Conservation (phyloP, 352 stramenopile genomes). For the Phytophthora citrophthora region DNA sequence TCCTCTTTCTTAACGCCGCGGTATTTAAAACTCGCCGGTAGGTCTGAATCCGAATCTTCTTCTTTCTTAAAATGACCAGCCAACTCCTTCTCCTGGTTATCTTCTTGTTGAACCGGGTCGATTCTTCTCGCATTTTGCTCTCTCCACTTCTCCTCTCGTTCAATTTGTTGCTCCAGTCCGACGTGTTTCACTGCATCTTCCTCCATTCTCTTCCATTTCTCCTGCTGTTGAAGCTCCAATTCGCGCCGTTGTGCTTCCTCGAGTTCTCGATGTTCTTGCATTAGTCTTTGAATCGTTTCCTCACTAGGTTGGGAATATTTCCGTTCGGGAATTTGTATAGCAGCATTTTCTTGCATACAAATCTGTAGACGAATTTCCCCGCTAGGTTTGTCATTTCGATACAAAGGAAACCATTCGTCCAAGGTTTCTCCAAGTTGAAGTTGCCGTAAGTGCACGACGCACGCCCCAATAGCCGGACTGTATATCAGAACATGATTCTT, state of each 20-base stretch:
- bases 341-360: slow-evolving; percentile 36
- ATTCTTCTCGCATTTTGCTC: slow-evolving; percentile 6
- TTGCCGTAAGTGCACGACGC: slow-evolving; percentile 60
- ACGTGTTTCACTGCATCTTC: slow-evolving; percentile 16
- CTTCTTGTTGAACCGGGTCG: not conserved
- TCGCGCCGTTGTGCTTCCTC: slow-evolving; percentile 19
- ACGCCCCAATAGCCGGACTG: slow-evolving; percentile 64
- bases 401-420: slow-evolving; percentile 68
- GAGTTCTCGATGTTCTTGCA: slow-evolving; percentile 33
- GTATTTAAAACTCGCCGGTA: slow-evolving; percentile 18
- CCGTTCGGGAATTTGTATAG: not conserved
- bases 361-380: slow-evolving; percentile 69
- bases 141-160: slow-evolving; percentile 21
- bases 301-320: slow-evolving; percentile 21
- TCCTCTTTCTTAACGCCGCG: slow-evolving; percentile 14
- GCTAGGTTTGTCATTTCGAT: slow-evolving; percentile 45
- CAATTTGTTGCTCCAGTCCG: slow-evolving; percentile 15
- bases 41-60: slow-evolving; percentile 20
- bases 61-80: slow-evolving; percentile 13
- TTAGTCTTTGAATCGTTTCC: slow-evolving; percentile 29
- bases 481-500: slow-evolving; percentile 77
- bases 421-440: slow-evolving; percentile 47
- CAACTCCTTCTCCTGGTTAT: slow-evolving; percentile 8
- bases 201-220: slow-evolving; percentile 28
- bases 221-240: slow-evolving; percentile 20